phyloP scores from a whole-genome alignment of 2,329 filamentous ascomycete genomes.

The Diplodia mutila region DNA sequence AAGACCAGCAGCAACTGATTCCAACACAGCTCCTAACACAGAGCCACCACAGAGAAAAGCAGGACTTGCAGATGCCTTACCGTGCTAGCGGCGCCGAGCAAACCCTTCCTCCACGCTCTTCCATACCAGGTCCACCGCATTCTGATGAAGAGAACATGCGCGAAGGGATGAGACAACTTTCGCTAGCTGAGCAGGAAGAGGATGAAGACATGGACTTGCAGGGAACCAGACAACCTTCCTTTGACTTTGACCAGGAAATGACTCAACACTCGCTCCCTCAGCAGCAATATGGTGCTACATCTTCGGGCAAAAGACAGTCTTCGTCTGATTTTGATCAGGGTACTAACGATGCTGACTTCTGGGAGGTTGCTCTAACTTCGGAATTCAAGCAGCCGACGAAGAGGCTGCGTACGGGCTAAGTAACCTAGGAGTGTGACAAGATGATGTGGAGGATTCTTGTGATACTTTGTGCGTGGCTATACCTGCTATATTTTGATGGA shows the following conservation, averaged over 20 bases:
- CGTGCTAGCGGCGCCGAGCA: neutral
- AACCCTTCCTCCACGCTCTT: neutral
- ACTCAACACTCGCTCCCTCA: neutral
- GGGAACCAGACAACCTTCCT: neutral
- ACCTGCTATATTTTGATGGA: neutral
- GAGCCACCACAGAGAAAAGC: neutral
- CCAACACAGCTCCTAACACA: neutral
- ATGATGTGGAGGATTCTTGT: neutral
- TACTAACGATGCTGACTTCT: neutral
- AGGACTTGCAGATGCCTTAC: neutral
- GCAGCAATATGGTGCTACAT: neutral
- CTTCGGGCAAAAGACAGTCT: neutral
- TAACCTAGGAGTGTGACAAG: neutral
- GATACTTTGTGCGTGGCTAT: neutral
- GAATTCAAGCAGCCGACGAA: slow-evolving; percentile 4
- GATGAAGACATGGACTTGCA: neutral
- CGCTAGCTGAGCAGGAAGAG: neutral
- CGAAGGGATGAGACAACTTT: neutral
- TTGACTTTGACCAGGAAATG: neutral
- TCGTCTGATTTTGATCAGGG: slow-evolving; percentile 9
- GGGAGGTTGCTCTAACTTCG: neutral
- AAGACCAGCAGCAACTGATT: neutral
- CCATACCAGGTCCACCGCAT: neutral
- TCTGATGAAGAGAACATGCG: neutral
- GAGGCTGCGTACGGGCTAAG: neutral